A percentile compares a stretch with the other conserved stretches of the same genome.
Evolutionary conservation across 148 eudicot genomes (phyloP).

Genomic region (Diospyros kaki): DNA sequence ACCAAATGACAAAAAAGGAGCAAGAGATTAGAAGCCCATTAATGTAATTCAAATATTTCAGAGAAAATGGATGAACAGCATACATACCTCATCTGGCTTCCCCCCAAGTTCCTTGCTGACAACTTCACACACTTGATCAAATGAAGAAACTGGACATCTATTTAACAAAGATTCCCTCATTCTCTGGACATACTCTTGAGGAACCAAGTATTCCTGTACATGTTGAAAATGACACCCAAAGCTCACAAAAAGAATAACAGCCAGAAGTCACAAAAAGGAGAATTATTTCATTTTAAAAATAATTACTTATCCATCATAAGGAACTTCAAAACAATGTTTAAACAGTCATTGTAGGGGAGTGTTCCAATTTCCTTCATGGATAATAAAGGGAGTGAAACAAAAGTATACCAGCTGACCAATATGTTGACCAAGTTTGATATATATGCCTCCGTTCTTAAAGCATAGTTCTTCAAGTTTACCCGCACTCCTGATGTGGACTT

Average conservation of each 20-base stretch:
- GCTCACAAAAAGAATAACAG: background rate
- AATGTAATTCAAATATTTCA: background rate
- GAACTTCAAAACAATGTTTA: background rate
- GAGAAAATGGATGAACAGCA: slow-evolving; percentile 4
- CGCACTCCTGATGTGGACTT: slow-evolving; percentile 83
- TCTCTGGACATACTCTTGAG: slow-evolving; percentile 70
- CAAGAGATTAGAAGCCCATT: slow-evolving; percentile 10
- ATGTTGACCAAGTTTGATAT: slow-evolving; percentile 98
- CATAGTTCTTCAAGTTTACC: slow-evolving; percentile 83
- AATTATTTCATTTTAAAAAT: background rate
- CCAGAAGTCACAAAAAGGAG: background rate
- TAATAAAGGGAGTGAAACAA: slow-evolving; percentile 3
- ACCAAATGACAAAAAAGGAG: background rate
- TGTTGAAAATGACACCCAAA: slow-evolving; percentile 22
- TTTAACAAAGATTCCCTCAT: slow-evolving; percentile 92
- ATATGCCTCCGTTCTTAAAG: slow-evolving; percentile 93
- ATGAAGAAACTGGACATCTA: slow-evolving; percentile 88
- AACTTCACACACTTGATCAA: slow-evolving; percentile 85
- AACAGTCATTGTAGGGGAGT: background rate
- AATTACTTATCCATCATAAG: background rate
- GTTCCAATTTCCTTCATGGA: slow-evolving; percentile 9
- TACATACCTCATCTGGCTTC: slow-evolving; percentile 76
- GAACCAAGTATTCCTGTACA: slow-evolving; percentile 83
- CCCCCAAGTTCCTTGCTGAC: slow-evolving; percentile 89
- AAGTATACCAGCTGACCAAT: slow-evolving; percentile 80